Conservation (phyloP, 805 yeast genomes). For the Maudiozyma pseudohumilis region DNA sequence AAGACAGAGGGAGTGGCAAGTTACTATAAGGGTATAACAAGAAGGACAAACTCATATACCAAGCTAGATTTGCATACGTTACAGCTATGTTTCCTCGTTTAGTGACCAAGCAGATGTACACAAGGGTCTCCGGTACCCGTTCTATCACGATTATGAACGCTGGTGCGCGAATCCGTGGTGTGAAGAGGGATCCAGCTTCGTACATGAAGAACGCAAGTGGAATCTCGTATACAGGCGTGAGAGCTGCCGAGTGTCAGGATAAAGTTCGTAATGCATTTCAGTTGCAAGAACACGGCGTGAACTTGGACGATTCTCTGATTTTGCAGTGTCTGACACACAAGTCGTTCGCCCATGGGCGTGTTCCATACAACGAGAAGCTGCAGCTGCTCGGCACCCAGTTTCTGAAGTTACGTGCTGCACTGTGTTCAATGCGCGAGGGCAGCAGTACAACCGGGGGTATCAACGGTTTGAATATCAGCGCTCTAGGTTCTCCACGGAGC, state of each 20-base stretch:
- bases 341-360: constrained; percentile 84
- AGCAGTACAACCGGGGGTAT: constrained; percentile 14
- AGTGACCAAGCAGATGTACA: not conserved
- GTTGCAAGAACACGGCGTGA: constrained; percentile 18
- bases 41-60: too few relatives aligned
- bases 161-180: constrained; percentile 54
- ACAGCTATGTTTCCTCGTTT: not conserved
- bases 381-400: constrained; percentile 61
- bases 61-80: too few relatives aligned
- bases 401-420: constrained; percentile 35
- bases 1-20: too few relatives aligned
- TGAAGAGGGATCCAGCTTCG: constrained; percentile 60
- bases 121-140: constrained; percentile 11
- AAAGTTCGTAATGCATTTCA: constrained; percentile 17
- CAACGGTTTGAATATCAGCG: constrained; percentile 44
- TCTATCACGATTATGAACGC: constrained; percentile 33
- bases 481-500: constrained; percentile 47
- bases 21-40: too few relatives aligned
- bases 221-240: constrained; percentile 39
- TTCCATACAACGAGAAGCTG: constrained; percentile 83
- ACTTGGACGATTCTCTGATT: constrained; percentile 49
- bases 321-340: constrained; percentile 86
- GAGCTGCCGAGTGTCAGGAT: constrained; percentile 36
- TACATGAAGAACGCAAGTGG: constrained; percentile 42
- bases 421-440: constrained; percentile 20